Base-by-base conservation (phyloP, 345 rosid genomes). In the Acer saccharum region DNA sequence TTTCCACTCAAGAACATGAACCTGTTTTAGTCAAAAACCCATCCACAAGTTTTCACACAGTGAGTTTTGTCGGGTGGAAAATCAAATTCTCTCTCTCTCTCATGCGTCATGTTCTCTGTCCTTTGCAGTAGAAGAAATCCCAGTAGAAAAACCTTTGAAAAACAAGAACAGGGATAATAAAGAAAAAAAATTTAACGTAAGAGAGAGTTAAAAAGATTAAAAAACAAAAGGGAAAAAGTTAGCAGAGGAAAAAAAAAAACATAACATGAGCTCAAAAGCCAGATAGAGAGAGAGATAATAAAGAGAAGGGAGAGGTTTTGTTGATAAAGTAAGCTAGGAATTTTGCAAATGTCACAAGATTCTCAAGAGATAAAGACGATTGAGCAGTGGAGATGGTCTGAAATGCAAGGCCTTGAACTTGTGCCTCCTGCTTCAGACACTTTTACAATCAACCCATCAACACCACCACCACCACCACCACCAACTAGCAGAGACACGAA, bases 391-490 rank as follows among this genome's bases (percentile, higher is more conserved):
- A 91, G 89, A 85, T 96, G 98, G 97, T 90, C 97, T 35, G 97
- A 94, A 90, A 91, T 96, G 95, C 97, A 94, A 91, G 98, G 98
- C 52, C 95, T 96, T 83, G 99, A 96, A 83, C 98, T 96, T 78
- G 81, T 88, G 39, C 7, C 98, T 73, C 48, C 87, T 74, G 68
- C 80, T 66, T 35, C 81, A 73, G 68, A 77, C 77, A 75, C 80
- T 78, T 79, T 35, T 48, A 83, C 64, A 77, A 57, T 78, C 82
- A 81, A 77, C 81, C 64, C 84, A 43, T 76, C 84, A 66, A 18
- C 83, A 29, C 18, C 76, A 23, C 10, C 72, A 7, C 60, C 77
- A 69, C 8, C 78, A 20, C 52, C 81, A 50, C 69, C 84, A 69
- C 65, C 76, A 68, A 70, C 77, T 39, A 48, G 80, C 55, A 52